These are phyloP conservation scores for Yamadazyma diddensiae DNA, from an alignment of 1,139 yeast species.

Conservation along the genomic window DNA sequence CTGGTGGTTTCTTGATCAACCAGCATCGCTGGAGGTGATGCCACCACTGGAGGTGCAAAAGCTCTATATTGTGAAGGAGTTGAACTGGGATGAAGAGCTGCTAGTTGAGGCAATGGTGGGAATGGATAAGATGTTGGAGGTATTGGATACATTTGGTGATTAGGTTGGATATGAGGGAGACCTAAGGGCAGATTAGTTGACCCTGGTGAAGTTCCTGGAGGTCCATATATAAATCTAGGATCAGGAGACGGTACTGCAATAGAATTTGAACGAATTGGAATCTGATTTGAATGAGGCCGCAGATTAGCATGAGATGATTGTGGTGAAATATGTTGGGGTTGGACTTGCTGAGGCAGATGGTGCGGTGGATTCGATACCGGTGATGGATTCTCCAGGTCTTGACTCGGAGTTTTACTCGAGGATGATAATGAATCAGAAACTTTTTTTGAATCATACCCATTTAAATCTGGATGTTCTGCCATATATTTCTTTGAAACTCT, in stretches of 20 bases:
- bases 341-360: no score
- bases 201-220: neutral
- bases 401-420: neutral
- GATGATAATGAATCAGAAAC: neutral
- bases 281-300: no score
- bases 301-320: no score
- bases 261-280: no score
- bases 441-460: slow-evolving; percentile 1
- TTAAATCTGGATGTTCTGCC: slow-evolving; percentile 7
- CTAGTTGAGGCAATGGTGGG: slow-evolving; percentile 4
- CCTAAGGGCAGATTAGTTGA: neutral
- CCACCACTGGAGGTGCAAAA: neutral
- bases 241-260: neutral
- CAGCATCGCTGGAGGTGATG: neutral
- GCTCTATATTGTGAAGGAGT: neutral
- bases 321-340: neutral
- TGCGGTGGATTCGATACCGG: neutral
- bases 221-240: neutral
- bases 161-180: neutral
- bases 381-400: neutral
- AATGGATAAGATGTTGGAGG: slow-evolving; percentile 1
- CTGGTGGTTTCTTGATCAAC: slow-evolving; percentile 8
- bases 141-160: neutral
- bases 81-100: slow-evolving; percentile 6
- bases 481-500: slow-evolving; percentile 23